Conservation (phyloP, 768 basidiomycete genomes). For the Boletus fagicola region DNA sequence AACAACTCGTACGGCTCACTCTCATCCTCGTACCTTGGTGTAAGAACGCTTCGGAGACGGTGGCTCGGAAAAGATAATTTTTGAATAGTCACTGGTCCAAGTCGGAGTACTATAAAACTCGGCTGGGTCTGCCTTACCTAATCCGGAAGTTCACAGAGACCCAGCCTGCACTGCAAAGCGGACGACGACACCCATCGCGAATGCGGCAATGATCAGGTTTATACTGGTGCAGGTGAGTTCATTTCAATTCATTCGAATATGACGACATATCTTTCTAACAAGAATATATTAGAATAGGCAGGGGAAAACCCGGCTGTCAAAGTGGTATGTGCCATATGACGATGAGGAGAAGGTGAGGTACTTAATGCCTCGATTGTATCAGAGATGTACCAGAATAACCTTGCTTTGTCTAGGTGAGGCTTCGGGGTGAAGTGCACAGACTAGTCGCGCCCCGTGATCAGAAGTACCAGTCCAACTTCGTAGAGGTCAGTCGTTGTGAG, state of each 20-base stretch:
- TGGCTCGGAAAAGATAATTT: too few species aligned
- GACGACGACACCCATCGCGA: constrained; percentile 3
- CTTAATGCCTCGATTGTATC: background rate
- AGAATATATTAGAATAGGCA: constrained; percentile 82
- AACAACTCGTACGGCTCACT: too few species aligned
- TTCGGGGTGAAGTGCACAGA: constrained; percentile 95
- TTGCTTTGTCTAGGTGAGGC: constrained; percentile 60
- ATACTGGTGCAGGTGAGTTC: constrained; percentile 86
- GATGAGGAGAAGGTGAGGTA: constrained; percentile 91
- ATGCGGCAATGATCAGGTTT: constrained; percentile 83
- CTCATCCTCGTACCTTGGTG: too few species aligned
- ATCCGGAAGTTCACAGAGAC: background rate
- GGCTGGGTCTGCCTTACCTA: constrained; percentile 9
- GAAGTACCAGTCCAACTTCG: constrained; percentile 99
- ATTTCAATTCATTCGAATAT: background rate
- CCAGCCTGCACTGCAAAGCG: background rate
- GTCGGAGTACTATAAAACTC: too few species aligned
- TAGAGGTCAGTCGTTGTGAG: constrained; percentile 67
- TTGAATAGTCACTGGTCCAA: too few species aligned
- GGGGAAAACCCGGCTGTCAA: constrained; percentile 94
- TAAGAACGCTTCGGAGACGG: too few species aligned
- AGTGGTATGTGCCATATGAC: constrained; percentile 99
- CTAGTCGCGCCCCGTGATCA: constrained; percentile 95
- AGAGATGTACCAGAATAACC: constrained; percentile 1
- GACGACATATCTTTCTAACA: constrained; percentile 1